These are phyloP conservation scores for Coix lacrymajobi DNA, from an alignment of 176 grass and related monocot genomes.

Conservation along the genomic window DNA sequence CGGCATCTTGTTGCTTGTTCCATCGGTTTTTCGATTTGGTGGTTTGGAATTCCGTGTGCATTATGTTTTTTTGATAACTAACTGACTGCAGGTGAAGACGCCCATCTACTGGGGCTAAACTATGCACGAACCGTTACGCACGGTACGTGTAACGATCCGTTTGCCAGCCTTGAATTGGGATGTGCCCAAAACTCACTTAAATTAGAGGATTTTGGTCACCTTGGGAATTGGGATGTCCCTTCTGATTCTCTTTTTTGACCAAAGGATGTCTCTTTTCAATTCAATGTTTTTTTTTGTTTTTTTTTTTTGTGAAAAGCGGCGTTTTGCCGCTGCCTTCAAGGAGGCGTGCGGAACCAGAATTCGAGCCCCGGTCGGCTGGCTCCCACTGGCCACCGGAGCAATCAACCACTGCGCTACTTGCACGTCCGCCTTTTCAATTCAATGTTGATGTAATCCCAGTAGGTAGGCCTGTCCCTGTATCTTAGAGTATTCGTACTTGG, in stretches of 20 bases:
- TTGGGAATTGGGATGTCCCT: background rate
- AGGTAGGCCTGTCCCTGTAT: background rate
- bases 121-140: background rate
- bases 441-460: conserved; percentile 7
- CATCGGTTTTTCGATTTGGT: conserved; percentile 21
- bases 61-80: background rate
- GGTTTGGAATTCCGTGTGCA: conserved; percentile 26
- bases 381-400: no score
- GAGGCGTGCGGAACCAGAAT: no score
- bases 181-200: background rate
- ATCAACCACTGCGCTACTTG: no score
- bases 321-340: no score
- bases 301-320: no score
- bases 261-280: background rate
- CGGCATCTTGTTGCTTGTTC: conserved; percentile 12
- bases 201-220: background rate
- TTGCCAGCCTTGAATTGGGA: background rate
- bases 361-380: no score
- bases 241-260: background rate
- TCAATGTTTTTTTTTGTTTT: no score
- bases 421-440: no score
- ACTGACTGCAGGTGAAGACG: background rate
- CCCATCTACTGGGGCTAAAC: background rate
- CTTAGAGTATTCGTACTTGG: background rate
- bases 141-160: background rate